Evolutionary conservation across 495 filamentous ascomycete species (phyloP).

Genomic region (Bombardia bombarda): DNA sequence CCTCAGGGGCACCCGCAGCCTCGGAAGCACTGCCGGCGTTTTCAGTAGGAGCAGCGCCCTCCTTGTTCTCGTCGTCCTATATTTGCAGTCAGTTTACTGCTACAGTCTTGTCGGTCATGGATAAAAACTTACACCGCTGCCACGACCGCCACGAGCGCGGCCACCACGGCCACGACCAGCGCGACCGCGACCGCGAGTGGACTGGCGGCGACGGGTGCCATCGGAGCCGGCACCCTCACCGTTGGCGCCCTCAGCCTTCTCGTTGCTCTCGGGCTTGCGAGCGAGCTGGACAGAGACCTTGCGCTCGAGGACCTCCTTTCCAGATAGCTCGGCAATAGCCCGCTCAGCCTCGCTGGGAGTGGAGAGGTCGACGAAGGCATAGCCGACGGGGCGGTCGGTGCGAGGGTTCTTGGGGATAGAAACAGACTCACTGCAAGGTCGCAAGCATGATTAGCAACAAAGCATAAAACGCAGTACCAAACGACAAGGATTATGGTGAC

Average conservation of each 20-base stretch:
- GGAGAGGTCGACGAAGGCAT: conserved; percentile 96
- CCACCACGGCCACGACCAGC: conserved; percentile 64
- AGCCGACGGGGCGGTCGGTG: conserved; percentile 94
- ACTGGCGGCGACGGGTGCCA: conserved; percentile 67
- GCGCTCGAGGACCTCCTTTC: conserved; percentile 92
- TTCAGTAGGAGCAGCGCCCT: conserved; percentile 42
- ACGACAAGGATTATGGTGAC: too few relatives aligned
- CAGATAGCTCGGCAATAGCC: conserved; percentile 88
- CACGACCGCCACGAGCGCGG: conserved; percentile 66
- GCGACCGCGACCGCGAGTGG: conserved; percentile 62
- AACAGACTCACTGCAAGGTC: conserved; percentile 71
- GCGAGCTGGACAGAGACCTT: conserved; percentile 99
- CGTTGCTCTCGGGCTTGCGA: conserved; percentile 86
- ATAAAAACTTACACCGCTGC: conserved; percentile 48
- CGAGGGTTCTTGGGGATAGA: conserved; percentile 99
- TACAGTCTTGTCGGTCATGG: neutral
- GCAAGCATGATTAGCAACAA: conserved; percentile 16
- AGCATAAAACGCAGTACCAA: too few relatives aligned
- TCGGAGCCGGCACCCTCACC: conserved; percentile 60
- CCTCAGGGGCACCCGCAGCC: conserved; percentile 28
- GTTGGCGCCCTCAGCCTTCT: conserved; percentile 62
- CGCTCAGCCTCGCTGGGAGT: conserved; percentile 89
- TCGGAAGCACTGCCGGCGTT: conserved; percentile 34
- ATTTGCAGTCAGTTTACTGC: conserved; percentile 2
- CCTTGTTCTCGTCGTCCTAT: conserved; percentile 40